Evolutionary conservation across 768 basidiomycete genomes (phyloP).

Genomic region (Tricholoma sp.): DNA sequence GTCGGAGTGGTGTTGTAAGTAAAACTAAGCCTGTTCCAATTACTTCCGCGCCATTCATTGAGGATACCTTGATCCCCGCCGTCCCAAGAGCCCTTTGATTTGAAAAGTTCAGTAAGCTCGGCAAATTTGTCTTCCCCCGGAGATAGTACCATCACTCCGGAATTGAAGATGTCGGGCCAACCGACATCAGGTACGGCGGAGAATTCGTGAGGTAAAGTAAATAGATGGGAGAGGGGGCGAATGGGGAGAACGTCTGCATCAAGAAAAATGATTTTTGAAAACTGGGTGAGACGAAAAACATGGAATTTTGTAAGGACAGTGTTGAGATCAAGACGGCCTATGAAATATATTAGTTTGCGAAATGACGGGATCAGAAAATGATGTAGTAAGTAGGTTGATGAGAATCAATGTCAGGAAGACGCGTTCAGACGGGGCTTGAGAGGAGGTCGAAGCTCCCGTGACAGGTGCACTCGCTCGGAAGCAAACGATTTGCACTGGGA

Average conservation of each 20-base stretch:
- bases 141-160: conserved; percentile 85
- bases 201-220: conserved; percentile 75
- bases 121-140: conserved; percentile 83
- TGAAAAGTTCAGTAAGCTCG: conserved; percentile 64
- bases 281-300: conserved; percentile 87
- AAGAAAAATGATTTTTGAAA: conserved; percentile 82
- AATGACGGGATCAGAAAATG: not conserved
- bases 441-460: not conserved
- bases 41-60: conserved; percentile 85
- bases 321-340: conserved; percentile 92
- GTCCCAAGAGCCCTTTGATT: conserved; percentile 86
- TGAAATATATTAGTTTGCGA: conserved; percentile 7
- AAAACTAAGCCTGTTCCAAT: conserved; percentile 96
- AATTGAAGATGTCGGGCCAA: conserved; percentile 99
- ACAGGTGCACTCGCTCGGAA: not conserved
- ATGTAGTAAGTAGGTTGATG: not conserved
- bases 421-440: not conserved
- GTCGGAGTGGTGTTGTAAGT: conserved; percentile 98
- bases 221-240: conserved; percentile 89
- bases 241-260: conserved; percentile 90
- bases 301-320: conserved; percentile 96
- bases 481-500: not conserved
- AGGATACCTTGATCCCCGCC: conserved; percentile 98
- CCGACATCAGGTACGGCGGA: conserved; percentile 95
- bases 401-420: not conserved